These are phyloP conservation scores for Ogataea angusta DNA, from an alignment of 805 yeast species.

Conservation along the genomic window DNA sequence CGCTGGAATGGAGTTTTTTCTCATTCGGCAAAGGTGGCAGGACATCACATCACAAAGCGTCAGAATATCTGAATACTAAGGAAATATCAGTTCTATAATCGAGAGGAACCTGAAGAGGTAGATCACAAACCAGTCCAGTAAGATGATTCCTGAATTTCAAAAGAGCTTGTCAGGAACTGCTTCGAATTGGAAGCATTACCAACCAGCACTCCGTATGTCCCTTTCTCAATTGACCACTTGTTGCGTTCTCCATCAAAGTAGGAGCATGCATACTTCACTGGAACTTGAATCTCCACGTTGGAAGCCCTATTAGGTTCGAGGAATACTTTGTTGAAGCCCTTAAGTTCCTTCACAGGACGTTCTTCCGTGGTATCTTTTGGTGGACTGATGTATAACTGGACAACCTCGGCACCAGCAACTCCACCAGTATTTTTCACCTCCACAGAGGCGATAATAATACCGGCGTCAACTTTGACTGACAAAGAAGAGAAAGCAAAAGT, in stretches of 20 bases:
- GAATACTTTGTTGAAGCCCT: constrained; percentile 50
- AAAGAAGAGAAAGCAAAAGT: constrained; percentile 42
- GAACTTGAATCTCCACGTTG: not conserved
- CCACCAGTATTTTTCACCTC: constrained; percentile 48
- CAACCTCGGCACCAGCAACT: constrained; percentile 51
- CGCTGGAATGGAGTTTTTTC: no score
- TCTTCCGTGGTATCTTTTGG: constrained; percentile 35
- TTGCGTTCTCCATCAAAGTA: constrained; percentile 46
- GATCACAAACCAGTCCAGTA: not conserved
- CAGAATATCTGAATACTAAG: not conserved
- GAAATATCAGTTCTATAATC: no score
- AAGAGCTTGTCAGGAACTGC: not conserved
- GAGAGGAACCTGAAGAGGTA: no score
- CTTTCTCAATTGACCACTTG: constrained; percentile 50
- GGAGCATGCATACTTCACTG: constrained; percentile 26
- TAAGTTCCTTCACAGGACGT: constrained; percentile 61
- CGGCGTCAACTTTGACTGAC: constrained; percentile 29
- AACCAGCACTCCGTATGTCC: constrained; percentile 43
- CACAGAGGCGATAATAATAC: constrained; percentile 31
- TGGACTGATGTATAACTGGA: constrained; percentile 48
- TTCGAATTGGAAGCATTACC: constrained; percentile 33
- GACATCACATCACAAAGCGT: not conserved
- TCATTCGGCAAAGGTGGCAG: no score
- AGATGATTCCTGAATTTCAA: not conserved
- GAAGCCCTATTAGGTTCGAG: constrained; percentile 43